Percentiles rank a stretch among this genome's conserved stretches.
Conservation (phyloP, 2,329 filamentous ascomycete genomes). For the Pezicula carpinea region DNA sequence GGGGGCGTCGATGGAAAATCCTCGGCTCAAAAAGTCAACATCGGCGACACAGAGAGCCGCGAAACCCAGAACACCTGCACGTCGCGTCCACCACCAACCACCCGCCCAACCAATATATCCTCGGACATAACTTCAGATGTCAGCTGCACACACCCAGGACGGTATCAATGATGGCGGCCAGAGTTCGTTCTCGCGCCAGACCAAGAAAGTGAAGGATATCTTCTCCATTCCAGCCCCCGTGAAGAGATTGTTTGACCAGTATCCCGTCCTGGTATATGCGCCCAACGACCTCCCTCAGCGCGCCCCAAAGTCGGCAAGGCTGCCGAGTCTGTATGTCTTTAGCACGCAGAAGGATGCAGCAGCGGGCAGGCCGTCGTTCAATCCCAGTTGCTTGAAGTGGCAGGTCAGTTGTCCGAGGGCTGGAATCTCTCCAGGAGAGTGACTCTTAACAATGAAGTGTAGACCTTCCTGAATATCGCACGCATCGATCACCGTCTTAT, state of each 20-base stretch:
- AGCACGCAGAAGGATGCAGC: conserved; percentile 57
- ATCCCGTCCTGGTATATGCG: conserved; percentile 73
- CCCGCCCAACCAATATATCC: neutral
- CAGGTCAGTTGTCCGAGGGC: conserved; percentile 57
- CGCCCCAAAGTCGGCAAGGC: conserved; percentile 42
- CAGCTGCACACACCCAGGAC: conserved; percentile 5
- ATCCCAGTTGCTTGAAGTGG: conserved; percentile 93
- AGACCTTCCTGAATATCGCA: conserved; percentile 81
- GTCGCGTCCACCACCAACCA: no score
- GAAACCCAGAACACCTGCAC: no score
- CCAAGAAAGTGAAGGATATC: conserved; percentile 15
- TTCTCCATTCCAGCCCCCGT: conserved; percentile 63
- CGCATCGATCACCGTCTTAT: conserved; percentile 61
- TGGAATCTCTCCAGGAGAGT: conserved; percentile 1
- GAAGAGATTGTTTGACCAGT: conserved; percentile 76
- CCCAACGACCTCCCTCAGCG: conserved; percentile 70
- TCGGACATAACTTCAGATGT: neutral
- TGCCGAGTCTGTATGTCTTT: conserved; percentile 70
- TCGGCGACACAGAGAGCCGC: no score
- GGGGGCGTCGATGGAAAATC: no score
- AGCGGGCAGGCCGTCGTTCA: conserved; percentile 69
- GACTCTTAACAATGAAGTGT: conserved; percentile 7
- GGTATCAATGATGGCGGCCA: conserved; percentile 3
- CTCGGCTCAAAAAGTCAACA: no score
- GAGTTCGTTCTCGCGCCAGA: conserved; percentile 14